Conservation (phyloP, 2,329 filamentous ascomycete genomes). For the Fusarium kyushuense region DNA sequence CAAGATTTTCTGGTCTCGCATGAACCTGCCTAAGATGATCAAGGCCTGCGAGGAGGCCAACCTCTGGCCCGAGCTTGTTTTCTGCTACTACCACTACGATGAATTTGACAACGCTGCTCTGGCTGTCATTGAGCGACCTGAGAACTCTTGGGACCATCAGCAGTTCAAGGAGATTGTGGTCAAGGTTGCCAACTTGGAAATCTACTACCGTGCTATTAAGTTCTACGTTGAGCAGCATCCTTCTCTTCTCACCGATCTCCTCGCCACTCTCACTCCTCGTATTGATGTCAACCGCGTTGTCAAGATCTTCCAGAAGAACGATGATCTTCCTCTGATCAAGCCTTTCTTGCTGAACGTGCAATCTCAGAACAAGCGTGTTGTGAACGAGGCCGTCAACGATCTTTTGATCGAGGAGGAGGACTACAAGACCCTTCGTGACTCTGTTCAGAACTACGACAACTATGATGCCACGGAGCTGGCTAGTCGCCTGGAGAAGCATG, state of each 20-base stretch:
- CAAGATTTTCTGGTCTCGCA: slow-evolving; percentile 97
- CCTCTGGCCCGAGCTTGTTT: slow-evolving; percentile 96
- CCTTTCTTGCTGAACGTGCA: slow-evolving; percentile 98
- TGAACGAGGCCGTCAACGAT: slow-evolving; percentile 98
- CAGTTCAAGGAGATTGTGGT: slow-evolving; percentile 99
- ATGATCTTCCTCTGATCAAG: slow-evolving; percentile 98
- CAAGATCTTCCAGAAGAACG: slow-evolving; percentile 97
- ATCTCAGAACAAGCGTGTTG: slow-evolving; percentile 95
- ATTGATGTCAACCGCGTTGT: slow-evolving; percentile 99
- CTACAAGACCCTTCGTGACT: slow-evolving; percentile 97
- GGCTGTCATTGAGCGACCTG: slow-evolving; percentile 96
- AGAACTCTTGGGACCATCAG: slow-evolving; percentile 99
- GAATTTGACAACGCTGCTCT: slow-evolving; percentile 98
- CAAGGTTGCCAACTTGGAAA: slow-evolving; percentile 98
- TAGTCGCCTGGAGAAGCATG: slow-evolving; percentile 93
- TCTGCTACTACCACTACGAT: slow-evolving; percentile 98
- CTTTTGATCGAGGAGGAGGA: slow-evolving; percentile 98
- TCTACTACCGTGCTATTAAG: slow-evolving; percentile 97
- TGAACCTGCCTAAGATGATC: slow-evolving; percentile 98
- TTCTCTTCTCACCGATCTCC: slow-evolving; percentile 91
- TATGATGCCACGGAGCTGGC: slow-evolving; percentile 96
- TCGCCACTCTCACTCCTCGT: slow-evolving; percentile 90
- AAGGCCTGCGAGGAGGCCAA: slow-evolving; percentile 92
- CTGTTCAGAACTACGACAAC: slow-evolving; percentile 98
- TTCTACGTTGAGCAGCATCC: slow-evolving; percentile 99